phyloP scores from a whole-genome alignment of 306 rosid species.

The Hylodesmum podocarpum region DNA sequence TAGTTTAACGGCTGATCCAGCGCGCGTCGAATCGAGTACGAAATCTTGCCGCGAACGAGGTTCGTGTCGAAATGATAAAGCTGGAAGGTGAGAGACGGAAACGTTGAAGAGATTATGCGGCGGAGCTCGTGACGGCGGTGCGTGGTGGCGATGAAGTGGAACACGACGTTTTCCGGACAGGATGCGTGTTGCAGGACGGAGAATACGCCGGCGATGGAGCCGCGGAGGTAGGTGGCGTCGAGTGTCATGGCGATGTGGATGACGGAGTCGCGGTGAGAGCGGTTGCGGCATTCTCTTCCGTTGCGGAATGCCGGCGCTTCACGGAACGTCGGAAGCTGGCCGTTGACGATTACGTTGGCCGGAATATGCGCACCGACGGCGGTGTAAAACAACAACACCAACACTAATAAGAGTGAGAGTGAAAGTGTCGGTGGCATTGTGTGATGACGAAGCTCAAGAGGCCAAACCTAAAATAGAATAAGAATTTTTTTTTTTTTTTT shows the following conservation, averaged over 20 bases:
- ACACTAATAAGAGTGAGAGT: not conserved
- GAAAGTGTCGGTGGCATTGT: constrained; percentile 45
- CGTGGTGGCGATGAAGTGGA: constrained; percentile 74
- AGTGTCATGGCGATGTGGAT: constrained; percentile 93
- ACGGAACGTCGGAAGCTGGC: constrained; percentile 48
- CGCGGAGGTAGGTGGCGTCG: constrained; percentile 82
- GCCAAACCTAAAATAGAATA: not conserved
- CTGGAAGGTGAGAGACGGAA: constrained; percentile 70
- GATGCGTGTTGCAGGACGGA: constrained; percentile 88
- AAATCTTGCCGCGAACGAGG: constrained; percentile 77
- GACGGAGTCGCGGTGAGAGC: constrained; percentile 42
- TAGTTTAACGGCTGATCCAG: constrained; percentile 90
- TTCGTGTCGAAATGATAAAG: constrained; percentile 75
- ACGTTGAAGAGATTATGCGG: constrained; percentile 62
- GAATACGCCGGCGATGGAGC: constrained; percentile 81
- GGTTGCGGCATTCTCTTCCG: constrained; percentile 59
- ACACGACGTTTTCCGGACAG: constrained; percentile 79
- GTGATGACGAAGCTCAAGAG: not conserved
- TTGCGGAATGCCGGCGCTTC: constrained; percentile 94
- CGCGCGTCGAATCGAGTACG: constrained; percentile 78
- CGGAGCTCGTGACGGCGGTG: constrained; percentile 59
- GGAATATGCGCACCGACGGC: not conserved
- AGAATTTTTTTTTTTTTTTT: not conserved
- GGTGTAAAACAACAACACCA: constrained; percentile 14
- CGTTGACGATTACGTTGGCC: not conserved